phyloP scores from a whole-genome alignment of 257 asterid genomes.

The Scutellaria minor region DNA sequence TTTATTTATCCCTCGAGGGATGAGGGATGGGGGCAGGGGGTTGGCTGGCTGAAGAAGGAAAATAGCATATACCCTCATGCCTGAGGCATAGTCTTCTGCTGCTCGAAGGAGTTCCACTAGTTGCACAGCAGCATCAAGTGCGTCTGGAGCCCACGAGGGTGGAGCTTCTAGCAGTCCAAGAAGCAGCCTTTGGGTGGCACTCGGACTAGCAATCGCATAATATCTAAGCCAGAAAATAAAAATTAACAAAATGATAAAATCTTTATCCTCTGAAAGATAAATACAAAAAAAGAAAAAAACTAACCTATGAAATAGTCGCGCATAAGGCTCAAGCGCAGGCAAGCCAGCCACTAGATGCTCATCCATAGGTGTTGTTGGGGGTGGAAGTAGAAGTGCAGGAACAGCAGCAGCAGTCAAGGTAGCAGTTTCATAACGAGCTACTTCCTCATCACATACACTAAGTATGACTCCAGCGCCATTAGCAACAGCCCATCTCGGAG shows the following conservation, averaged over 20 bases:
- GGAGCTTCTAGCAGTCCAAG: conserved; percentile 99
- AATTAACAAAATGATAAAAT: conserved; percentile 28
- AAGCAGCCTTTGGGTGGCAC: conserved; percentile 98
- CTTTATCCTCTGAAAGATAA: conserved; percentile 27
- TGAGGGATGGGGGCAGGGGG: not conserved
- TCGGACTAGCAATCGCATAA: conserved; percentile 97
- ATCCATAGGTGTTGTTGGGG: conserved; percentile 97
- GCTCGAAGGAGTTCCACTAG: conserved; percentile 98
- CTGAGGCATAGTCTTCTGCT: conserved; percentile 96
- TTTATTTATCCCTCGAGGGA: conserved; percentile 7
- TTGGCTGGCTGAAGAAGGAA: not conserved
- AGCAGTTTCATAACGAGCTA: conserved; percentile 96
- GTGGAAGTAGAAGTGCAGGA: conserved; percentile 98
- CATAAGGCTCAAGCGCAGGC: conserved; percentile 99
- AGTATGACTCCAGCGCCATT: conserved; percentile 99
- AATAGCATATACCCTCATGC: conserved; percentile 73
- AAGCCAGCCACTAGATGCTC: conserved; percentile 99
- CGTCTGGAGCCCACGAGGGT: conserved; percentile 99
- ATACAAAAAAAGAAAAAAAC: conserved; percentile 40
- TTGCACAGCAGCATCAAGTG: conserved; percentile 99
- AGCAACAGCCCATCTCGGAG: conserved; percentile 99
- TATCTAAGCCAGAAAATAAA: conserved; percentile 57
- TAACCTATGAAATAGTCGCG: conserved; percentile 93
- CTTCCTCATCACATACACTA: conserved; percentile 99
- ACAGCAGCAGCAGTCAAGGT: conserved; percentile 96